Evolutionary conservation across 106 monocot genomes (phyloP), one percentile per base, ranked within the genome.

Genomic region (Dendrobium huoshanense): DNA sequence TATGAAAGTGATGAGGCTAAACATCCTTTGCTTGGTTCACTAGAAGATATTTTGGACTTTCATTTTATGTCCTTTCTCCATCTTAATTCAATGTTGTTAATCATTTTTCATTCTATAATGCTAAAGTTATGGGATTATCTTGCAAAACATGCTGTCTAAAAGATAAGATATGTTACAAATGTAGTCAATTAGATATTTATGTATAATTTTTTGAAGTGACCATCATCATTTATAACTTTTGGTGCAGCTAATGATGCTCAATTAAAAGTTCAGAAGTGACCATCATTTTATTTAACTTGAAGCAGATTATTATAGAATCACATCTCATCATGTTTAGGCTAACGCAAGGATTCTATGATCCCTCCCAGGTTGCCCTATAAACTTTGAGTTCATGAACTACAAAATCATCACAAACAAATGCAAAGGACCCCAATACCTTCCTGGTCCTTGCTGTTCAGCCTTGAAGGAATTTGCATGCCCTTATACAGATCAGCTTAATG

Each of bases 381-480:
- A 83, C 55, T 83, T 83, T 9, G 82, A 83, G 72, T 83, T 78
- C 82, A 70, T 78, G 82, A 72, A 83, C 72, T 83, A 83, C 78
- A 83, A 67, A 7, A 83, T 83, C 40, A 78, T 83, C 64, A 83
- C 82, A 41, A 78, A 72, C 72, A 70, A 83, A 16, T 83, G 82
- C 82, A 83, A 83, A 49, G 82, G 82, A 78, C 82, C 82, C 15
- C 48, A 72, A 40, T 83, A 83, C 41, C 68, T 42, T 16, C 77
- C 78, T 33, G 67, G 56, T 15, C 67, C 51, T 24, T 83, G 82
- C n/a, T 83, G 82, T 9, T 19, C 41, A 0, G 67, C 82, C 5
- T 64, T 83, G 10, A 72, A 54, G 31, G 82, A 83, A 40, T 83
- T 83, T 55, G 82, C 82, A 11, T 83, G 82, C 54, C 82, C 82